phyloP scores from a whole-genome alignment of 2,329 filamentous ascomycete genomes.

The Ilyonectria sp. region DNA sequence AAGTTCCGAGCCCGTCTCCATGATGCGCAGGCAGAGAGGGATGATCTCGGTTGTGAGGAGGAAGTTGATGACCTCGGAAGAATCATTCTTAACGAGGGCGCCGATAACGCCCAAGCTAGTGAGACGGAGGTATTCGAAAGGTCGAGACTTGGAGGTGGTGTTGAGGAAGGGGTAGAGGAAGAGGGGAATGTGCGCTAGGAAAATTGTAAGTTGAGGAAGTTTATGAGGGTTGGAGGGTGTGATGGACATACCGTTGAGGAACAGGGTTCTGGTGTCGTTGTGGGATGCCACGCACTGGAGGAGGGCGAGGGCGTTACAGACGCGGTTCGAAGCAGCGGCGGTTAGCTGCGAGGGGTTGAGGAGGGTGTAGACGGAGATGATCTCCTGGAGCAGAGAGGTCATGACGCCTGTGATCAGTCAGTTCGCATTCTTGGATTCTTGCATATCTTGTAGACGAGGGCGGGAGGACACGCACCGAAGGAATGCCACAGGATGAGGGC shows the following conservation, averaged over 20 bases:
- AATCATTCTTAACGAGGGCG: constrained; percentile 98
- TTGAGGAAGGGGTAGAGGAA: constrained; percentile 99
- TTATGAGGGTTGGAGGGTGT: neutral
- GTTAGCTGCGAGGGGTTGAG: constrained; percentile 97
- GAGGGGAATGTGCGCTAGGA: constrained; percentile 91
- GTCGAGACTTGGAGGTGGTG: constrained; percentile 97
- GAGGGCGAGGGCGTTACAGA: constrained; percentile 96
- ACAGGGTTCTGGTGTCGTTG: constrained; percentile 94
- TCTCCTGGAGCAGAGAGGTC: constrained; percentile 97
- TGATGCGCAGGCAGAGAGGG: constrained; percentile 95
- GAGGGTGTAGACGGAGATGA: constrained; percentile 97
- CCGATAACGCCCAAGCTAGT: constrained; percentile 98
- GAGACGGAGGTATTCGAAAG: constrained; percentile 96
- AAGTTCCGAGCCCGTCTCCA: constrained; percentile 98
- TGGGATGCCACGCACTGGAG: constrained; percentile 98
- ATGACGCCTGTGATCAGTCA: constrained; percentile 82
- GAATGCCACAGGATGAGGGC: constrained; percentile 98
- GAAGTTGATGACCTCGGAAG: constrained; percentile 98
- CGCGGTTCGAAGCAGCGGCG: constrained; percentile 95
- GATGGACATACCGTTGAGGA: constrained; percentile 82
- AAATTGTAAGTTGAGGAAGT: constrained; percentile 35
- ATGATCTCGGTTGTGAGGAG: constrained; percentile 99
- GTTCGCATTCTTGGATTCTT: constrained; percentile 16
- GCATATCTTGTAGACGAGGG: constrained; percentile 14
- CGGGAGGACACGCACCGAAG: constrained; percentile 77